Conservation (phyloP, 306 rosid genomes). For the Coriaria nepalensis region DNA sequence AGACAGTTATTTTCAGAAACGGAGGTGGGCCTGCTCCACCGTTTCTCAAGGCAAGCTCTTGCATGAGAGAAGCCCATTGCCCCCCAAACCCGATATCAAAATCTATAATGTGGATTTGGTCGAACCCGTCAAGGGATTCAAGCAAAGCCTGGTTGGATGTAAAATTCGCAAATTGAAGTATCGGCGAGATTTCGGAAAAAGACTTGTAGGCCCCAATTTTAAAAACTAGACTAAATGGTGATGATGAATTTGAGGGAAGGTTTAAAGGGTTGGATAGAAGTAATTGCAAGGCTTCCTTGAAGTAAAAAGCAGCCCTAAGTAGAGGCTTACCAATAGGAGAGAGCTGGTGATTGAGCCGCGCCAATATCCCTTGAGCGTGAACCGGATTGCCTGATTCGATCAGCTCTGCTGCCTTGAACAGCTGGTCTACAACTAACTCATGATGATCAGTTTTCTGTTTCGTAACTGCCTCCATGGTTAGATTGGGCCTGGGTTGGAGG, state of each 20-base stretch:
- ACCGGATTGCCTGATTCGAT: conserved; percentile 27
- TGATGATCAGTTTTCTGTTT: conserved; percentile 19
- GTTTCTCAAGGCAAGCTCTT: conserved; percentile 25
- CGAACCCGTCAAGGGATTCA: conserved; percentile 16
- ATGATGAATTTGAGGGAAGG: conserved; percentile 20
- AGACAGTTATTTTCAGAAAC: conserved; percentile 29
- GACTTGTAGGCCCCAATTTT: conserved; percentile 40
- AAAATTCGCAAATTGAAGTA: conserved; percentile 34
- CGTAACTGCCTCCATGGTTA: background rate
- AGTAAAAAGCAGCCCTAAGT: conserved; percentile 41
- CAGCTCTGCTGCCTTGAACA: conserved; percentile 37
- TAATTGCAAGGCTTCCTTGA: conserved; percentile 40
- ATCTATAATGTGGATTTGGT: conserved; percentile 33
- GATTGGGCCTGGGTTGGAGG: conserved; percentile 10
- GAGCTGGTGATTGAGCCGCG: conserved; percentile 52
- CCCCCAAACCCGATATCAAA: conserved; percentile 39
- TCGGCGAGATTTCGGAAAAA: conserved; percentile 33
- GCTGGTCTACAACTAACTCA: conserved; percentile 30
- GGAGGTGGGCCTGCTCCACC: conserved; percentile 11
- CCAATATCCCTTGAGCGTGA: conserved; percentile 46
- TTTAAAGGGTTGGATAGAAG: conserved; percentile 22
- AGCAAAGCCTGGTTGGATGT: conserved; percentile 39
- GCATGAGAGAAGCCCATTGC: conserved; percentile 43
- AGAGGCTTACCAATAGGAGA: conserved; percentile 39
- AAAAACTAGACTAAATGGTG: conserved; percentile 31